These are phyloP conservation scores for Mycena alexandri DNA, from an alignment of 768 basidiomycete genomes.

Conservation along the genomic window DNA sequence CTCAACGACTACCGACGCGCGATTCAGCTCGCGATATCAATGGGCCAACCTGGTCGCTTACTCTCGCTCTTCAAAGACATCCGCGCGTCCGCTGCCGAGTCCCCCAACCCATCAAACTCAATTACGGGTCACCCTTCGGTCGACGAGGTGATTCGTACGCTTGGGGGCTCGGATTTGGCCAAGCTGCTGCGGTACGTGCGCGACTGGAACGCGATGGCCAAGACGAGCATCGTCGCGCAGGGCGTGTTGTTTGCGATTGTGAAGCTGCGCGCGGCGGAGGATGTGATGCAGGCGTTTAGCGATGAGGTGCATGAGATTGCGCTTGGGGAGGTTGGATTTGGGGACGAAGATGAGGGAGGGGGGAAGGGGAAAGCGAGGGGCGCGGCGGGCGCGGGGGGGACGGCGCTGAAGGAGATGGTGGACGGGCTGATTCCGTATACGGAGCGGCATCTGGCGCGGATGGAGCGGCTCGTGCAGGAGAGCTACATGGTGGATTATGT, in stretches of 20 bases:
- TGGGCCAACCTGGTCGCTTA: slow-evolving; percentile 93
- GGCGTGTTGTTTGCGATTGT: slow-evolving; percentile 84
- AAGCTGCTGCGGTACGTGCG: slow-evolving; percentile 85
- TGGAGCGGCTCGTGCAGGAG: slow-evolving; percentile 92
- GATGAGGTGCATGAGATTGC: slow-evolving; percentile 53
- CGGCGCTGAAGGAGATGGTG: slow-evolving; percentile 77
- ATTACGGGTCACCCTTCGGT: slow-evolving; percentile 80
- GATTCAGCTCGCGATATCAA: slow-evolving; percentile 90
- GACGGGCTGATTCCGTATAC: slow-evolving; percentile 94
- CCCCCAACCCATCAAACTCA: slow-evolving; percentile 43
- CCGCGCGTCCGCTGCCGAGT: slow-evolving; percentile 45
- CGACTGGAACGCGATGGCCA: slow-evolving; percentile 97
- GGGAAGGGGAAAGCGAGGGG: slow-evolving; percentile 42
- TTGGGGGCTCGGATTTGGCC: slow-evolving; percentile 80
- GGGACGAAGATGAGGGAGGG: slow-evolving; percentile 33
- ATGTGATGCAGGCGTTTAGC: slow-evolving; percentile 77
- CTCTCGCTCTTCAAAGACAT: slow-evolving; percentile 83
- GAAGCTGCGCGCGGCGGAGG: slow-evolving; percentile 80
- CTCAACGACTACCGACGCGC: slow-evolving; percentile 92
- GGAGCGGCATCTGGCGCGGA: slow-evolving; percentile 88
- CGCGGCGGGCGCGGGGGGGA: slow-evolving; percentile 39
- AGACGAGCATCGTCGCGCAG: slow-evolving; percentile 89
- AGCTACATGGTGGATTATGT: slow-evolving; percentile 96
- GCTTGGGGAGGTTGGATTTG: slow-evolving; percentile 40
- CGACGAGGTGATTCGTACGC: slow-evolving; percentile 83